phyloP scores from a whole-genome alignment of 768 basidiomycete species.

The Podaxis pistillaris region DNA sequence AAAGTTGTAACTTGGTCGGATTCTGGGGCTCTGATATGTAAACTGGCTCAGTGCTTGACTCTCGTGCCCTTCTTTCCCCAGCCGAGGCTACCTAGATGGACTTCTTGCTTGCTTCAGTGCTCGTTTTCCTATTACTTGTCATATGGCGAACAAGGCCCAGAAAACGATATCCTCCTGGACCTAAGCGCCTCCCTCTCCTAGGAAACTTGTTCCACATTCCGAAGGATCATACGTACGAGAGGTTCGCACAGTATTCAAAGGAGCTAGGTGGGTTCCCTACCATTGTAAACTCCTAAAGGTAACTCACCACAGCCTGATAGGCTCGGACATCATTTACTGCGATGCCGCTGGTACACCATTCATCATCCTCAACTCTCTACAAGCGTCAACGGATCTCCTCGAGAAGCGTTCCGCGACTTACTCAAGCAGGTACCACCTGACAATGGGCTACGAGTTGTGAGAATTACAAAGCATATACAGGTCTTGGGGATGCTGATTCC shows the following conservation, averaged over 20 bases:
- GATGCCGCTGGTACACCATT: slow-evolving; percentile 19
- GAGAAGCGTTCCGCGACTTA: slow-evolving; percentile 23
- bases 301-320: slow-evolving; percentile 12
- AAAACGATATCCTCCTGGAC: slow-evolving; percentile 1
- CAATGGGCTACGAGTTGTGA: slow-evolving; percentile 12
- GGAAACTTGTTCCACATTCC: slow-evolving; percentile 5
- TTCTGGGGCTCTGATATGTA: too few relatives aligned
- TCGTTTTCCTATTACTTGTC: background rate
- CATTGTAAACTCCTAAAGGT: background rate
- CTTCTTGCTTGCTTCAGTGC: background rate
- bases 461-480: background rate
- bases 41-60: too few relatives aligned
- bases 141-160: background rate
- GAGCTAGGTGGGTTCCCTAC: background rate
- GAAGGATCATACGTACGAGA: background rate
- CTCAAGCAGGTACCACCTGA: slow-evolving; percentile 6
- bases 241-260: background rate
- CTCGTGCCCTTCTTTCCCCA: too few relatives aligned
- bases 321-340: slow-evolving; percentile 24
- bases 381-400: slow-evolving; percentile 21
- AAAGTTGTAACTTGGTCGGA: too few relatives aligned
- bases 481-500: background rate
- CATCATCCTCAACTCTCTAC: slow-evolving; percentile 22
- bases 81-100: background rate
- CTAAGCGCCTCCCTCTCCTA: background rate